Base-by-base conservation (phyloP, 352 stramenopile genomes). In the Pythium sukuiense region DNA sequence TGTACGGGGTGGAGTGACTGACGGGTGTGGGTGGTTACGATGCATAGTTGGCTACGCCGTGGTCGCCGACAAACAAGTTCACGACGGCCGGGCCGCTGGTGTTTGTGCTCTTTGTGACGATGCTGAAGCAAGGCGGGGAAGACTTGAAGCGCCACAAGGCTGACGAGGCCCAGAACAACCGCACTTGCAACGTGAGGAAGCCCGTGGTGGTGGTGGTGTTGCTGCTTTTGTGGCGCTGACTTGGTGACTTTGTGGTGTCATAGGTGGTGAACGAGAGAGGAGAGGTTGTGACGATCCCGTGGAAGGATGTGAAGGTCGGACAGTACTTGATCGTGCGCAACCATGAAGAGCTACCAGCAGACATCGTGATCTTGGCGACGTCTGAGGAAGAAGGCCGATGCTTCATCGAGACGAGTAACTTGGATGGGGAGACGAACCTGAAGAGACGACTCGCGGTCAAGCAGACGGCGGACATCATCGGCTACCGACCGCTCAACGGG, bases 381-480 rank as follows among this genome's bases (percentile, higher is more conserved):
- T 92, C 76, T 0, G 76, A 88, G 73, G 74, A 79, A 64, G 74
- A 93, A 75, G 84, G 85, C 0, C 60, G 83, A 26, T 94, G 79
- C 72, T 98, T 97, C 63, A 82, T 98, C 33, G 94, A 98, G 73
- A 98, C 95, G 9, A 92, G 85, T 57, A 98, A 97, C 67, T 73
- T 98, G 48, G 95, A 98, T 61, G 94, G 95, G 18, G 93, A 98
- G 70, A 98, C 93, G 9, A 98, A 98, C 68, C 68, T 98, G n/a
- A 98, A 98, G 59, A 65, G 81, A 16, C 72, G 88, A 48, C 60
- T 85, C 35, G 81, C 77, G 16, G 70, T 88, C 14, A 76, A 81
- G 24, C 53, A 71, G 6, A 84, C 76, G 2, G 75, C 79, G 8
- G 65, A 79, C 43, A 49, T 61, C n/a, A 64, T 71, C 30, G 69